Conservation (phyloP, 169 alveolate species). For the Eimeria brunetti region DNA sequence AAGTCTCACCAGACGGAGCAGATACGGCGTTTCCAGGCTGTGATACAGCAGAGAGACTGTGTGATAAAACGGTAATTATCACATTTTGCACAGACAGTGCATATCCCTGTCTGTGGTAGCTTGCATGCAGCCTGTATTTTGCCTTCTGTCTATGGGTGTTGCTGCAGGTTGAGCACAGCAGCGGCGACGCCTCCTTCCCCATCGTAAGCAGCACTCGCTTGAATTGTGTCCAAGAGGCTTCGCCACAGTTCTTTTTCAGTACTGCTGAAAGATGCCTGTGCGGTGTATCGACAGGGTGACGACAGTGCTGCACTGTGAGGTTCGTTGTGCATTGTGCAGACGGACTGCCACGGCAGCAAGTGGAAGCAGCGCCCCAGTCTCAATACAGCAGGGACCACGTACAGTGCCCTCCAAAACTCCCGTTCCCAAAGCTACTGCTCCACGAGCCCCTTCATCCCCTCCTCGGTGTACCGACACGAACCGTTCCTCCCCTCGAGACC, state of each 20-base stretch:
- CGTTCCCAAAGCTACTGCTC: neutral
- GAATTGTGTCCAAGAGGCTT: neutral
- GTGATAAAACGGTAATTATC: slow-evolving; percentile 21
- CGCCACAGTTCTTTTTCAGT: neutral
- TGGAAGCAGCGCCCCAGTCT: neutral
- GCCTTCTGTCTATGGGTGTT: neutral
- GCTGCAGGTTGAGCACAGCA: slow-evolving; percentile 1
- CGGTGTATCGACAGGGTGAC: neutral
- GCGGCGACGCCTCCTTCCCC: neutral
- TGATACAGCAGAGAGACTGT: slow-evolving; percentile 14
- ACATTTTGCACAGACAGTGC: neutral
- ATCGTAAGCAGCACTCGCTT: neutral
- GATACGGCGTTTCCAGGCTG: neutral
- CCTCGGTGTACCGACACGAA: neutral
- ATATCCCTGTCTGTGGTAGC: neutral
- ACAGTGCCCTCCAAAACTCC: neutral
- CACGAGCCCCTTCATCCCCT: neutral
- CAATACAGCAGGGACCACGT: neutral
- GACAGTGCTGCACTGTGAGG: neutral
- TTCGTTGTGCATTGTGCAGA: neutral
- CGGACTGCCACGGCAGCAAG: neutral
- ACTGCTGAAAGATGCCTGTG: neutral
- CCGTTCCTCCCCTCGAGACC: too few relatives aligned
- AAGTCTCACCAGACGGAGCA: slow-evolving; percentile 39
- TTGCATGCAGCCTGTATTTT: neutral